Percentiles rank a stretch among this genome's conserved stretches.
Evolutionary conservation across 331 rosid species (phyloP).

Genomic region (Acacia pycnantha): DNA sequence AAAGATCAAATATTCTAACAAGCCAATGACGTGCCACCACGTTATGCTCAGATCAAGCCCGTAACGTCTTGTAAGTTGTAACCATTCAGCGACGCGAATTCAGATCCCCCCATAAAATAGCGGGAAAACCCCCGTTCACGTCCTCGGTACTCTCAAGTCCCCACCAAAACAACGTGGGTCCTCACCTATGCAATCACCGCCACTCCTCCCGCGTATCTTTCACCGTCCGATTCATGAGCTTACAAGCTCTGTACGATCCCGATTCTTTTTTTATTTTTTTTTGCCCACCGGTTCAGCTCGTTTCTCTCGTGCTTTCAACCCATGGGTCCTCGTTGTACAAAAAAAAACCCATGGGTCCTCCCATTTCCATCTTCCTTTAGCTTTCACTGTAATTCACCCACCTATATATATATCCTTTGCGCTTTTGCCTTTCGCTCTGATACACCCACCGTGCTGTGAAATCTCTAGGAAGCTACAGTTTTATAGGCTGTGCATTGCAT

Average conservation of each 20-base stretch:
- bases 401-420: conserved; percentile 2
- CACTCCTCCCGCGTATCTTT: neutral
- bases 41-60: neutral
- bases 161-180: neutral
- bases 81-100: neutral
- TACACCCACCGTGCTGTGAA: neutral
- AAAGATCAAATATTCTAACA: too few species aligned
- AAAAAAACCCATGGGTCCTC: neutral
- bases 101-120: neutral
- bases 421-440: neutral
- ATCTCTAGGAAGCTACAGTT: conserved; percentile 21
- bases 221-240: neutral
- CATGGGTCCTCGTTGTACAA: neutral
- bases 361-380: neutral
- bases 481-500: neutral
- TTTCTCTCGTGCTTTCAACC: neutral
- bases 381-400: conserved; percentile 9
- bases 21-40: conserved; percentile 7
- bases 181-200: neutral
- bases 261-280: too few species aligned
- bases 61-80: neutral
- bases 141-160: neutral
- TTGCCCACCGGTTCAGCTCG: too few species aligned
- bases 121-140: conserved; percentile 18
- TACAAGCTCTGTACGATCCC: neutral